A percentile compares a stretch with the other conserved stretches of the same genome.
phyloP scores from a whole-genome alignment of 495 filamentous ascomycete genomes.

The Hypoxylon trugodes region DNA sequence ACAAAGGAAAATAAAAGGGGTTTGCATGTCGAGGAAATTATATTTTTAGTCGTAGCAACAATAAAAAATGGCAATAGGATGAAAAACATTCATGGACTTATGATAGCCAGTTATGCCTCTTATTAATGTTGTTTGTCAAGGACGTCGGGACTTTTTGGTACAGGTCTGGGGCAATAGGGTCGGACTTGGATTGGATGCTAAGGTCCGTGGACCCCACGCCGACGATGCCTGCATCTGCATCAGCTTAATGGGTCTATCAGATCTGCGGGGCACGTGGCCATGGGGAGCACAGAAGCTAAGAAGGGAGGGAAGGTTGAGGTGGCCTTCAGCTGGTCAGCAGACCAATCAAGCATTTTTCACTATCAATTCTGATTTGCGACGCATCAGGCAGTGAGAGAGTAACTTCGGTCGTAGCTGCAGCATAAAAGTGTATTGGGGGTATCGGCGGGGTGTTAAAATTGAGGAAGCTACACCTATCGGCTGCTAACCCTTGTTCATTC shows the following conservation, averaged over 20 bases:
- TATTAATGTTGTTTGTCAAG: background rate
- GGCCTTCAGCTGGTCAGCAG: constrained; percentile 41
- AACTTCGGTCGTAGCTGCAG: constrained; percentile 16
- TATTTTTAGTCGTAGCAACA: background rate
- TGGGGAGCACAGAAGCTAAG: constrained; percentile 29
- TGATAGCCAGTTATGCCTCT: too few species aligned
- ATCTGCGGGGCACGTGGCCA: constrained; percentile 44
- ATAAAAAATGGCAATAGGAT: background rate
- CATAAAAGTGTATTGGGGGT: background rate
- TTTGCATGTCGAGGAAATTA: background rate
- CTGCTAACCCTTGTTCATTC: constrained; percentile 3
- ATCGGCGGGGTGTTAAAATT: background rate
- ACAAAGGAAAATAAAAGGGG: background rate
- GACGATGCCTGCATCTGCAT: constrained; percentile 37
- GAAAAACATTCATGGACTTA: too few species aligned
- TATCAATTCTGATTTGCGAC: constrained; percentile 37
- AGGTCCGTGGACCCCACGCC: constrained; percentile 30
- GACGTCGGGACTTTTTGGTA: background rate
- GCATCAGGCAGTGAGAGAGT: constrained; percentile 23
- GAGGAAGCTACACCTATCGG: constrained; percentile 22
- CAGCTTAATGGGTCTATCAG: constrained; percentile 33
- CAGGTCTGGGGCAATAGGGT: background rate
- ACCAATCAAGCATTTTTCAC: constrained; percentile 40
- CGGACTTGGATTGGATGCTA: constrained; percentile 16
- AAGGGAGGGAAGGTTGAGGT: constrained; percentile 3